A percentile compares a stretch with the other conserved stretches of the same genome.
These are phyloP conservation scores for Acanthamoeba castellanii DNA, from an alignment of 208 protist genomes.

Conservation along the genomic window DNA sequence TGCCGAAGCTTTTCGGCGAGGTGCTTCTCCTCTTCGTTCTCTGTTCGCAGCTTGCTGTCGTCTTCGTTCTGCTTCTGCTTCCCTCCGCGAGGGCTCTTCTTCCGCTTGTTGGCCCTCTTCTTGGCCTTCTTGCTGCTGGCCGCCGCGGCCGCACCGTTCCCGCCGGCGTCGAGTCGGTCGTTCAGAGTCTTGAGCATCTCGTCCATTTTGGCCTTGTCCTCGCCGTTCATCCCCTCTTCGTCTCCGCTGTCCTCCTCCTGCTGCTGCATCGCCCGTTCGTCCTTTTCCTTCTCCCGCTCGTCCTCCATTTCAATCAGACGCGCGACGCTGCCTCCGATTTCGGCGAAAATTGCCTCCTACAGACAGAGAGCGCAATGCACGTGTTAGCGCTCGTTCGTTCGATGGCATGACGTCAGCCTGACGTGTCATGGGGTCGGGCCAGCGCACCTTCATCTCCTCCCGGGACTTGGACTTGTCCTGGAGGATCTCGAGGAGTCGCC, in stretches of 20 bases:
- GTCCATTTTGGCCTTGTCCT: slow-evolving; percentile 29
- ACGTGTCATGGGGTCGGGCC: too few species aligned
- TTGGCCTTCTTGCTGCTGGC: neutral
- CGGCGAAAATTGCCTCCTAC: slow-evolving; percentile 41
- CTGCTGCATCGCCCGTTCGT: neutral
- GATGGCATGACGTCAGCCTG: too few species aligned
- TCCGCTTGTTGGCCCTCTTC: neutral
- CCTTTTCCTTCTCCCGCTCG: slow-evolving; percentile 6
- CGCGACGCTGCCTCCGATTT: neutral
- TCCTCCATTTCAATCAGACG: slow-evolving; percentile 44
- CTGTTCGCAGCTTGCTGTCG: too few species aligned
- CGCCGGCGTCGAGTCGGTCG: neutral
- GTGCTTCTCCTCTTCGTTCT: neutral
- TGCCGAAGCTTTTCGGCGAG: slow-evolving; percentile 9
- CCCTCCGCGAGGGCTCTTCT: neutral
- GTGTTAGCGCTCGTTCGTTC: too few species aligned
- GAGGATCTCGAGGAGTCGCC: slow-evolving; percentile 11
- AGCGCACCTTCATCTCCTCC: slow-evolving; percentile 42
- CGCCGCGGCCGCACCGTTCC: neutral
- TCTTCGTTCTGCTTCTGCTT: neutral
- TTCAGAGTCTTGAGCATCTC: neutral
- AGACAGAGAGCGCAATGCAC: neutral
- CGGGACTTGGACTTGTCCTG: slow-evolving; percentile 34
- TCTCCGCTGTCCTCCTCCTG: neutral
- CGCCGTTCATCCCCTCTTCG: neutral